Evolutionary conservation across 495 filamentous ascomycete genomes (phyloP).

Genomic region (Oleoguttula mirabilis): DNA sequence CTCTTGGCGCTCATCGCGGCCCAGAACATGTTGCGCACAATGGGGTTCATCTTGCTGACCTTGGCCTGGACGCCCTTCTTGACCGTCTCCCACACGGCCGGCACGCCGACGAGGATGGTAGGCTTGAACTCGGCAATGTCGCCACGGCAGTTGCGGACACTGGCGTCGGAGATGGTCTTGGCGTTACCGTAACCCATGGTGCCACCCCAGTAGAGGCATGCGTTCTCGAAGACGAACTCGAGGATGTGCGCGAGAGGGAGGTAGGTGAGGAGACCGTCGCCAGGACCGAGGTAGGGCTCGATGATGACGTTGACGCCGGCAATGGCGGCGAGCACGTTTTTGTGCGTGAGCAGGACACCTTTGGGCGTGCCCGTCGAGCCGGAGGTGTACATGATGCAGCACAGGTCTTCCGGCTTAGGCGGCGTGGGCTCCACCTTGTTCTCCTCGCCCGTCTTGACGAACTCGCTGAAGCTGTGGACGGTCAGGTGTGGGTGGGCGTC

Average conservation of each 20-base stretch:
- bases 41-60: slow-evolving; percentile 58
- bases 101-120: slow-evolving; percentile 85
- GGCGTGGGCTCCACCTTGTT: slow-evolving; percentile 73
- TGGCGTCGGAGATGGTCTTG: slow-evolving; percentile 78
- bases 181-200: slow-evolving; percentile 97
- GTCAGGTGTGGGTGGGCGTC: slow-evolving; percentile 54
- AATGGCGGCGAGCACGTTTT: slow-evolving; percentile 76
- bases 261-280: slow-evolving; percentile 81
- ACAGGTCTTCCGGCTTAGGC: slow-evolving; percentile 73
- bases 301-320: slow-evolving; percentile 81
- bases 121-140: slow-evolving; percentile 92
- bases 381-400: slow-evolving; percentile 99
- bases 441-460: slow-evolving; percentile 69
- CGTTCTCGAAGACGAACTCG: slow-evolving; percentile 95
- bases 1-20: slow-evolving; percentile 72
- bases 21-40: slow-evolving; percentile 86
- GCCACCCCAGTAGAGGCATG: slow-evolving; percentile 83
- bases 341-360: slow-evolving; percentile 85
- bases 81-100: slow-evolving; percentile 93
- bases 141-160: slow-evolving; percentile 85
- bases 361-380: slow-evolving; percentile 96
- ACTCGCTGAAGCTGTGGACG: slow-evolving; percentile 73
- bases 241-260: slow-evolving; percentile 91
- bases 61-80: slow-evolving; percentile 94
- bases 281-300: slow-evolving; percentile 70